phyloP scores from a whole-genome alignment of 1,139 yeast species.

The Candida sanyaensis region DNA sequence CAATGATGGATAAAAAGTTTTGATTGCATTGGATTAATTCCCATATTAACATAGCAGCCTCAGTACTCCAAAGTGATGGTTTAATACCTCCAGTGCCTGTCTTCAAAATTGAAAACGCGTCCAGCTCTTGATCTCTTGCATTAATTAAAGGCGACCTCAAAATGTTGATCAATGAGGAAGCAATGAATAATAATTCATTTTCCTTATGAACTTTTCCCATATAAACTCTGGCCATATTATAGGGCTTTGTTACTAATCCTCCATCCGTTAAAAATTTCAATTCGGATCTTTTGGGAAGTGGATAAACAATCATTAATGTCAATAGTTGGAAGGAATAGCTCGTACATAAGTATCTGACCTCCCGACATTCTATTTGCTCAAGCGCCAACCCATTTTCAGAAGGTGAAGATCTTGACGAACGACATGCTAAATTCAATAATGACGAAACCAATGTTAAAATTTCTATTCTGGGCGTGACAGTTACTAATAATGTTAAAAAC shows the following conservation, averaged over 20 bases:
- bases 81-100: slow-evolving; percentile 18
- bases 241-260: slow-evolving; percentile 31
- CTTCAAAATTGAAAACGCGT: slow-evolving; percentile 19
- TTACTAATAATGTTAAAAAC: slow-evolving; percentile 59
- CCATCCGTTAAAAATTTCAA: slow-evolving; percentile 34
- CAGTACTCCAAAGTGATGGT: slow-evolving; percentile 55
- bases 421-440: slow-evolving; percentile 58
- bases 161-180: slow-evolving; percentile 47
- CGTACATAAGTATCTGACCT: slow-evolving; percentile 55
- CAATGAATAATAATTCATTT: slow-evolving; percentile 50
- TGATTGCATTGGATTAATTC: slow-evolving; percentile 76
- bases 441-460: slow-evolving; percentile 65
- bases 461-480: slow-evolving; percentile 50
- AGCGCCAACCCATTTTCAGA: slow-evolving; percentile 38
- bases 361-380: slow-evolving; percentile 31
- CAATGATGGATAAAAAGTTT: slow-evolving; percentile 48
- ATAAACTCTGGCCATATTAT: slow-evolving; percentile 52
- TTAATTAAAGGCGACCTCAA: slow-evolving; percentile 43
- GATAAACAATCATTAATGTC: slow-evolving; percentile 62
- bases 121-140: slow-evolving; percentile 17
- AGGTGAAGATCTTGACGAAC: slow-evolving; percentile 30
- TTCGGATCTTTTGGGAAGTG: slow-evolving; percentile 50
- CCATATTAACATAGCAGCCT: slow-evolving; percentile 66
- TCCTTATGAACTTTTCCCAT: slow-evolving; percentile 57
- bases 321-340: slow-evolving; percentile 64